Percentiles rank a stretch among this genome's conserved stretches.
These are phyloP conservation scores for Cladosporium sp. DNA, from an alignment of 2,329 filamentous ascomycete genomes.

Conservation along the genomic window DNA sequence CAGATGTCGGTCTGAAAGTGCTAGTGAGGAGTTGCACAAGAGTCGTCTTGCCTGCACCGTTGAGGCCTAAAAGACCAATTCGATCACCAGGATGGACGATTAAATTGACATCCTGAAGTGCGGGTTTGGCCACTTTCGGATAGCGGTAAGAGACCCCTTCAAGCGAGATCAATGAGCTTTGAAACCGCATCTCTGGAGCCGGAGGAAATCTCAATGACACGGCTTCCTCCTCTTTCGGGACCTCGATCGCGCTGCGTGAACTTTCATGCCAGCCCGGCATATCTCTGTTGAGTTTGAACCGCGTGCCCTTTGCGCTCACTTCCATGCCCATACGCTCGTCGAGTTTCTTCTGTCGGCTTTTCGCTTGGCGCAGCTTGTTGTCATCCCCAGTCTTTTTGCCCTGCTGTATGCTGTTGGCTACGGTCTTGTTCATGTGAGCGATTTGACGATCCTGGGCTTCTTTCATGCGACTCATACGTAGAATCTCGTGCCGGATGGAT, in stretches of 20 bases:
- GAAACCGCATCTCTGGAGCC: slow-evolving; percentile 56
- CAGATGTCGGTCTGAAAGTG: slow-evolving; percentile 54
- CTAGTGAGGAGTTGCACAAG: slow-evolving; percentile 68
- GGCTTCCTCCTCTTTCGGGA: slow-evolving; percentile 53
- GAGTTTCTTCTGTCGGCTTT: slow-evolving; percentile 77
- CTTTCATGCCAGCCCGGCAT: slow-evolving; percentile 58
- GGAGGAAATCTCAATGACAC: slow-evolving; percentile 48
- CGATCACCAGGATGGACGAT: slow-evolving; percentile 70
- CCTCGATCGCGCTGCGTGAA: slow-evolving; percentile 63
- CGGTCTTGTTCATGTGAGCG: slow-evolving; percentile 74
- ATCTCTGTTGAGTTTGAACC: slow-evolving; percentile 80
- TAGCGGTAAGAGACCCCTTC: slow-evolving; percentile 69
- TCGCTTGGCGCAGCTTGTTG: slow-evolving; percentile 81
- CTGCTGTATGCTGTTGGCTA: slow-evolving; percentile 68
- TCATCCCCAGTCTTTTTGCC: slow-evolving; percentile 76
- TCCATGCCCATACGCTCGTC: slow-evolving; percentile 77
- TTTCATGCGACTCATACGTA: slow-evolving; percentile 63
- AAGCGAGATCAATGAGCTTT: slow-evolving; percentile 67
- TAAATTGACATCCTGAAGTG: slow-evolving; percentile 62
- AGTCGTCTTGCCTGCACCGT: slow-evolving; percentile 79
- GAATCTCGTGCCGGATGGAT: slow-evolving; percentile 39
- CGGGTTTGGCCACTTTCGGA: slow-evolving; percentile 34
- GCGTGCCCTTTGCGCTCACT: slow-evolving; percentile 64
- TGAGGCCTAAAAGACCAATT: slow-evolving; percentile 71
- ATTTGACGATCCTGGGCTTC: slow-evolving; percentile 78